Base-by-base conservation (phyloP, 495 filamentous ascomycete species). In the Collariella sp. region DNA sequence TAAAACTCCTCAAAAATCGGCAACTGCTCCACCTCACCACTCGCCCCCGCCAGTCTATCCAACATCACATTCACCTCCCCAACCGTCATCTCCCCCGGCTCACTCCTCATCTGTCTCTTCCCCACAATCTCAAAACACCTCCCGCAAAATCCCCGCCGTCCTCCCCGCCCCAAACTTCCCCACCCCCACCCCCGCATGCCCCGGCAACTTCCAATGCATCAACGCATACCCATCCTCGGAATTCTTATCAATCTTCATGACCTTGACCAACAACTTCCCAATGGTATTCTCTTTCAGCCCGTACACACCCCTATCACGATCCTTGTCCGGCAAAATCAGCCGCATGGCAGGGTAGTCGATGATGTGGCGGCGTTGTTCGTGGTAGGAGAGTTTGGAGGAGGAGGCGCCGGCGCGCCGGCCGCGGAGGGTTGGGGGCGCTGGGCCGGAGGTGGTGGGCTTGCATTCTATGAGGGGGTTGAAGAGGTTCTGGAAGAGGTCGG, bases 331-430 rank as follows among this genome's bases (percentile, higher is more conserved):
- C n/a, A 95, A 72, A 60, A 97, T 94, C 46, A 98, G 76, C 33
- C 93, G 81, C 67, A 98, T 81, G 18, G 89, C 91, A 2, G 94
- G 94, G 69, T 94, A 96, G 57, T 91, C 83, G 66, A 98, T 91
- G 59, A 97, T 86, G 61, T 82, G 81, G n/a, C 85, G 81, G 9
- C 91, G 79, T 47, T 84, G 76, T 62, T 97, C 91, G 62, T 90
- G 82, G 5, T 91, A 87, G n/a, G 83, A 85, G 18, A 83, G 70
- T 33, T 76, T 80, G 23, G 72, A 69, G 10, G 73, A 64, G 4
- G 81, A 81, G 55, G 82, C 75, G 11, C 78, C 79, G n/a, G 49
- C 7, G 55, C 40, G 19, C 13, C 19, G 18, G 22, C 26, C 20
- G 40, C 35, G 42, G 18, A 6, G 38, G 48, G 19, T 84, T 48